Evolutionary conservation across 1,139 yeast genomes (phyloP).

Genomic region (Diutina ranongensis): DNA sequence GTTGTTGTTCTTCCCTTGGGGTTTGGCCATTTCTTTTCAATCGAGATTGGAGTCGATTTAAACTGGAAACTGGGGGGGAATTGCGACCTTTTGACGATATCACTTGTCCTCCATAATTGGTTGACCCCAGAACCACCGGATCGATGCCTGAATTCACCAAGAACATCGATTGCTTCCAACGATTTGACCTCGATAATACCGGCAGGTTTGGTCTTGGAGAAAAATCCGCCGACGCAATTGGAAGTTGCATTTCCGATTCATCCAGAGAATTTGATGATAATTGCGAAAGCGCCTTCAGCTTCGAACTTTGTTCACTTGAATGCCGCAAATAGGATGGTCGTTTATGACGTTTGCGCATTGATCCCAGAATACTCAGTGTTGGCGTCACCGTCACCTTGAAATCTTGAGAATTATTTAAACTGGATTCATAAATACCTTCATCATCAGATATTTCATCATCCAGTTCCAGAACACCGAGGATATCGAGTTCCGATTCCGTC

Average conservation of each 20-base stretch:
- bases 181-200: background rate
- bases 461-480: conserved; percentile 34
- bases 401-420: conserved; percentile 10
- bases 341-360: background rate
- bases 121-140: background rate
- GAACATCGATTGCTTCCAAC: conserved; percentile 4
- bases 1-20: background rate
- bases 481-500: conserved; percentile 34
- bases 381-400: background rate
- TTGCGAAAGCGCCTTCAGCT: background rate
- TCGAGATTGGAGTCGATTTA: background rate
- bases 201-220: conserved; percentile 5
- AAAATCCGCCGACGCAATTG: background rate
- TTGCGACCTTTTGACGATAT: background rate
- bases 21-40: background rate
- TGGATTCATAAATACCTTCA: conserved; percentile 14
- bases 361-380: background rate
- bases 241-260: conserved; percentile 1
- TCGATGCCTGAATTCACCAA: background rate
- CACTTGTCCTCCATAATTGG: background rate
- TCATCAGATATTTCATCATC: conserved; percentile 26
- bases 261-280: conserved; percentile 3
- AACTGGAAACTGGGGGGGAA: conserved; percentile 1
- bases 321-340: conserved; percentile 1
- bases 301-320: background rate